Percentiles rank a stretch among this genome's conserved stretches.
These are phyloP conservation scores for Xylaria arbuscula DNA, from an alignment of 2,329 filamentous ascomycete genomes.

Conservation along the genomic window DNA sequence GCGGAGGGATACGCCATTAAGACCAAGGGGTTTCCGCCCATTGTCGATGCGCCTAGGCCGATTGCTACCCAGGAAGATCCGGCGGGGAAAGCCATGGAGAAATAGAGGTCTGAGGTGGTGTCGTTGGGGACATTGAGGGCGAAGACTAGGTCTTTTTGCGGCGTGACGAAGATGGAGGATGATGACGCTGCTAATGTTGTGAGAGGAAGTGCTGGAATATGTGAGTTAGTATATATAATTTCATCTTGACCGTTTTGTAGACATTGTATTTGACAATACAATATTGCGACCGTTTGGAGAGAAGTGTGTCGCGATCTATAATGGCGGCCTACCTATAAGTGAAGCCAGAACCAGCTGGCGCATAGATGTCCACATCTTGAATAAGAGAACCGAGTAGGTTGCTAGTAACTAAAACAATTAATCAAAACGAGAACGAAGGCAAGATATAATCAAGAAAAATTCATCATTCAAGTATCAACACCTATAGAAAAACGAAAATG, in stretches of 20 bases:
- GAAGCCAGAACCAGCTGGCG: conserved; percentile 42
- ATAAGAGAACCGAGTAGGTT: neutral
- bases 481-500: neutral
- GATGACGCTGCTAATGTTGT: conserved; percentile 38
- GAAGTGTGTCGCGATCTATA: neutral
- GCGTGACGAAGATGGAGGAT: conserved; percentile 47
- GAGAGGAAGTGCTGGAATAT: conserved; percentile 21
- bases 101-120: conserved; percentile 60
- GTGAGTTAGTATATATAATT: conserved; percentile 16
- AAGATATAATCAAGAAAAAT: neutral
- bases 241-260: neutral
- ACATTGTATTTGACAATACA: neutral
- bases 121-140: conserved; percentile 82
- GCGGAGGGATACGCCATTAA: conserved; percentile 65
- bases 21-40: conserved; percentile 62
- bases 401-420: neutral
- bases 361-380: conserved; percentile 30
- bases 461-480: neutral
- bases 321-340: conserved; percentile 28
- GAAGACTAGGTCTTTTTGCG: conserved; percentile 59
- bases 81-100: conserved; percentile 62
- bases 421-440: neutral
- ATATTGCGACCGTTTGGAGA: neutral
- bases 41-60: conserved; percentile 64
- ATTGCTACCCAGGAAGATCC: conserved; percentile 64